phyloP scores from a whole-genome alignment of 306 rosid species.

The Cyamopsis tetragonoloba region DNA sequence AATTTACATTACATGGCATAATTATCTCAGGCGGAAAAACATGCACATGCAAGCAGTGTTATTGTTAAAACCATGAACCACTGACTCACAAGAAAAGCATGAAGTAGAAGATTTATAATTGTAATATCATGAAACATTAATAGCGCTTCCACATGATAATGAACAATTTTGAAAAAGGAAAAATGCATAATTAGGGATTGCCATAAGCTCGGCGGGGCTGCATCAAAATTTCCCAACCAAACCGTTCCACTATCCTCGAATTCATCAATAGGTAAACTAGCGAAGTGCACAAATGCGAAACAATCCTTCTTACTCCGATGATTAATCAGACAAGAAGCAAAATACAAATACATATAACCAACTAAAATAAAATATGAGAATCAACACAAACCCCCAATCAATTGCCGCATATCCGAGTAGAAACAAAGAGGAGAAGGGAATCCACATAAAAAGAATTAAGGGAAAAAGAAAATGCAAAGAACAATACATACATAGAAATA shows the following conservation, averaged over 20 bases:
- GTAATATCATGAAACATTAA: not conserved
- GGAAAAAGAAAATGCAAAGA: not conserved
- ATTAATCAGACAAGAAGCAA: slow-evolving; percentile 4
- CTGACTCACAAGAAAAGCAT: not conserved
- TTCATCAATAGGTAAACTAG: not conserved
- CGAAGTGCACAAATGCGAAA: not conserved
- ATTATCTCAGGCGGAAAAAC: not conserved
- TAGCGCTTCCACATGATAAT: not conserved
- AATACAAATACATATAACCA: not conserved
- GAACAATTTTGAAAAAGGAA: not conserved
- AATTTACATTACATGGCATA: not conserved
- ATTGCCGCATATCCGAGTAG: slow-evolving; percentile 1
- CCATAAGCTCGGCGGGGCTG: not conserved
- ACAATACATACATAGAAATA: slow-evolving; percentile 17
- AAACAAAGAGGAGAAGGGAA: not conserved
- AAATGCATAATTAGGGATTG: not conserved
- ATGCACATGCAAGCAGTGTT: not conserved
- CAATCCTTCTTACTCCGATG: not conserved
- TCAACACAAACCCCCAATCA: slow-evolving; percentile 14
- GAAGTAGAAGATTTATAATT: slow-evolving; percentile 1
- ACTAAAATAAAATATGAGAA: not conserved
- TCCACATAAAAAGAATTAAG: not conserved
- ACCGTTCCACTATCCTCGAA: slow-evolving; percentile 5
- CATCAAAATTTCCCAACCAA: not conserved
- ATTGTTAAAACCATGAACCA: not conserved